Conservation (phyloP, 2,329 filamentous ascomycete genomes). For the Chrysoporthe deuterocubensis region DNA sequence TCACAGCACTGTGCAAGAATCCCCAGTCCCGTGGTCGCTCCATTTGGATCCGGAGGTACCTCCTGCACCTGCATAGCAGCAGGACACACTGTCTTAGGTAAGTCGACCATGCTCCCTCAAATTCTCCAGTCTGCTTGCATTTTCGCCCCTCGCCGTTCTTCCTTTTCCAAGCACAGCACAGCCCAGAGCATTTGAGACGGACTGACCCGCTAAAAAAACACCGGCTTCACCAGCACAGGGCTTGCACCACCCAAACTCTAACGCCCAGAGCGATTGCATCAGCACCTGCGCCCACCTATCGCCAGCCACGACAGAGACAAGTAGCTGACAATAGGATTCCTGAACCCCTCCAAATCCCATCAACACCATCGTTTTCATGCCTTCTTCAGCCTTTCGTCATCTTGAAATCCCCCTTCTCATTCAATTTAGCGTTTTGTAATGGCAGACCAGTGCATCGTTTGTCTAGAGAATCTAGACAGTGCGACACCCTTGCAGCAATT, state of each 20-base stretch:
- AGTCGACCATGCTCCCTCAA: conserved; percentile 11
- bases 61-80: neutral
- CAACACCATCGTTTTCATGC: conserved; percentile 48
- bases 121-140: conserved; percentile 13
- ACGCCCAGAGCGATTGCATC: neutral
- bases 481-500: conserved; percentile 34
- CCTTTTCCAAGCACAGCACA: neutral
- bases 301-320: conserved; percentile 13
- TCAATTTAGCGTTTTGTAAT: conserved; percentile 45
- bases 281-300: conserved; percentile 6
- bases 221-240: neutral
- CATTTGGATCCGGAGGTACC: conserved; percentile 6
- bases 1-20: conserved; percentile 8
- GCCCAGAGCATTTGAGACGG: neutral
- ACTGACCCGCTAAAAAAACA: conserved; percentile 21
- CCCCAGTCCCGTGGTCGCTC: conserved; percentile 10
- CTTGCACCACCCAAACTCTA: neutral
- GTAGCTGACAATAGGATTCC: conserved; percentile 1
- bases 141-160: conserved; percentile 11
- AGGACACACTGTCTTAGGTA: conserved; percentile 12
- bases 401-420: conserved; percentile 37
- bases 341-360: conserved; percentile 17
- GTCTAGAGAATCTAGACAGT: conserved; percentile 61
- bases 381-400: conserved; percentile 45
- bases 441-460: conserved; percentile 73